phyloP scores from a whole-genome alignment of 345 rosid genomes.

The Aurinia saxatilis region DNA sequence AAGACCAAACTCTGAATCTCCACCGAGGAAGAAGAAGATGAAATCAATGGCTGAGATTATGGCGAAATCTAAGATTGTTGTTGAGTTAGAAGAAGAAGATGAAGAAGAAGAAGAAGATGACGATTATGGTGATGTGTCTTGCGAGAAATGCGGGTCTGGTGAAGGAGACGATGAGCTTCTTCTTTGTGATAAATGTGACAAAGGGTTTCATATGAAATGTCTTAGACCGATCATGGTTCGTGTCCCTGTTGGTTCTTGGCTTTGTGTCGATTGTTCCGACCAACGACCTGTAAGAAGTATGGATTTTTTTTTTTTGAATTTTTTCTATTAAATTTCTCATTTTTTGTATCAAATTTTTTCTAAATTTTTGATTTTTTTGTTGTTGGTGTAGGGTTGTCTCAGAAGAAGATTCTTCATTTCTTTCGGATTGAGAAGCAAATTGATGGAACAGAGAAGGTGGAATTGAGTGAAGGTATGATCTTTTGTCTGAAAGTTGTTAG shows the following conservation, averaged over 20 bases:
- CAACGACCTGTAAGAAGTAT: slow-evolving; percentile 78
- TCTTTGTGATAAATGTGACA: slow-evolving; percentile 77
- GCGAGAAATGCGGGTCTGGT: slow-evolving; percentile 71
- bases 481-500: slow-evolving; percentile 5
- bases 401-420: slow-evolving; percentile 75
- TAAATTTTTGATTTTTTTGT: not conserved
- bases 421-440: slow-evolving; percentile 58
- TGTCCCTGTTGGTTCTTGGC: slow-evolving; percentile 79
- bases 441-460: slow-evolving; percentile 24
- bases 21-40: slow-evolving; percentile 38
- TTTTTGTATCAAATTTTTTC: not conserved
- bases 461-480: slow-evolving; percentile 47
- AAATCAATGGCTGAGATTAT: slow-evolving; percentile 49
- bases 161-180: slow-evolving; percentile 67
- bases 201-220: slow-evolving; percentile 88
- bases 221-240: slow-evolving; percentile 75
- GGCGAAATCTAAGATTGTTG: slow-evolving; percentile 39
- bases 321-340: not conserved
- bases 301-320: slow-evolving; percentile 18
- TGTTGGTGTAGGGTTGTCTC: slow-evolving; percentile 52
- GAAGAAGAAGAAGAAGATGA: not conserved
- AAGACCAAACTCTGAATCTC: slow-evolving; percentile 36
- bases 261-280: slow-evolving; percentile 62
- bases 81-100: slow-evolving; percentile 32
- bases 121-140: slow-evolving; percentile 38